A percentile compares a stretch with the other conserved stretches of the same genome.
Evolutionary conservation across 2,329 filamentous ascomycete species (phyloP).

Genomic region (Cordyceps farinosa): DNA sequence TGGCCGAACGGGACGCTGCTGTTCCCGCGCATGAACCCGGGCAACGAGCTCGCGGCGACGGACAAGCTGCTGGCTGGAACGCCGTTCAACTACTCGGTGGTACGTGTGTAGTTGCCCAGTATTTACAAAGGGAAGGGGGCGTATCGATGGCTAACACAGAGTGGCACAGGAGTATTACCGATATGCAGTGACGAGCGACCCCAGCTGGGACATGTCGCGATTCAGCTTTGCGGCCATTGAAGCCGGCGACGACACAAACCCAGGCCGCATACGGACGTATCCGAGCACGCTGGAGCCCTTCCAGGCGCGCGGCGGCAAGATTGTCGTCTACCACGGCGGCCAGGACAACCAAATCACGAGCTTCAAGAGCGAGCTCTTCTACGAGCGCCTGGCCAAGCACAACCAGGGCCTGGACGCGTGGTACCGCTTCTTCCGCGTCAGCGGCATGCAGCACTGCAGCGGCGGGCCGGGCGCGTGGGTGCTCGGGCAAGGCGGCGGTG

Average conservation of each 20-base stretch:
- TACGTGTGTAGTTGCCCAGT: not conserved
- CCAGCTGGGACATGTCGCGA: constrained; percentile 32
- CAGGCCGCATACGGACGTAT: constrained; percentile 37
- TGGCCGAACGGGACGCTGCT: constrained; percentile 34
- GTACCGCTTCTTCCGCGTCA: constrained; percentile 50
- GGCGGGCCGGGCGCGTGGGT: constrained; percentile 40
- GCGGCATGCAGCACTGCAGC: constrained; percentile 49
- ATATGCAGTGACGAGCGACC: constrained; percentile 40
- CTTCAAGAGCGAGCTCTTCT: constrained; percentile 20
- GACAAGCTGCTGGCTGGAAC: constrained; percentile 36
- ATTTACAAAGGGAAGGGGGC: no score
- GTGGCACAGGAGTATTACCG: constrained; percentile 31
- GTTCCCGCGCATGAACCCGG: constrained; percentile 44
- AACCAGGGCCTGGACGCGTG: constrained; percentile 36
- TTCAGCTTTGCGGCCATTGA: constrained; percentile 36
- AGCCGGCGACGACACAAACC: constrained; percentile 36
- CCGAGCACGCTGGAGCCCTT: constrained; percentile 38
- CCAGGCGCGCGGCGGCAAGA: constrained; percentile 38
- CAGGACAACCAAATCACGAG: constrained; percentile 40
- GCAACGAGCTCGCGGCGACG: constrained; percentile 44
- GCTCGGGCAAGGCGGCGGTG: constrained; percentile 26
- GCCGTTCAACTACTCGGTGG: constrained; percentile 24
- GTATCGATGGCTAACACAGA: no score
- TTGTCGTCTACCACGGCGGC: constrained; percentile 46
- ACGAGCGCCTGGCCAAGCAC: constrained; percentile 14